Conservation (phyloP, 177 flowering plant genomes). For the Vitis hybrid region DNA sequence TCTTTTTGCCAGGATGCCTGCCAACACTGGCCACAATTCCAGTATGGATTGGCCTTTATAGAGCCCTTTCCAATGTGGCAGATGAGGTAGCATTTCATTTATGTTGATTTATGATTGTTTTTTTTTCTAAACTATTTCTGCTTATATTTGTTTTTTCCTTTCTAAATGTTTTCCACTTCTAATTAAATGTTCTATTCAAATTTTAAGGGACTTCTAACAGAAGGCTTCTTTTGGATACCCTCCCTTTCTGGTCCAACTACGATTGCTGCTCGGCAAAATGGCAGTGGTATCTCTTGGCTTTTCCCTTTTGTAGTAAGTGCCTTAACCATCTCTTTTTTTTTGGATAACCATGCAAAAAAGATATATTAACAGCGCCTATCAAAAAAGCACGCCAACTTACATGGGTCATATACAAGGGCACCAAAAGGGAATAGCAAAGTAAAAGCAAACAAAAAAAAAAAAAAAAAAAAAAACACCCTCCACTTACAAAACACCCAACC, state of each 20-base stretch:
- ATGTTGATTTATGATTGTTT: constrained; percentile 1
- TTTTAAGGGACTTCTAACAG: constrained; percentile 88
- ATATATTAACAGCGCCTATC: no score
- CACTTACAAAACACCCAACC: no score
- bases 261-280: constrained; percentile 80
- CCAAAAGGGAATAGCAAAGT: no score
- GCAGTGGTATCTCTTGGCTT: constrained; percentile 94
- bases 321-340: neutral
- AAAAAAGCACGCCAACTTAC: no score
- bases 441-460: no score
- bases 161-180: neutral
- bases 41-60: constrained; percentile 95
- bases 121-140: neutral
- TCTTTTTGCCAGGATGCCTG: constrained; percentile 65
- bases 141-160: neutral
- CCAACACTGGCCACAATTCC: constrained; percentile 98
- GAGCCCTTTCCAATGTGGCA: constrained; percentile 98
- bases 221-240: constrained; percentile 99
- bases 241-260: constrained; percentile 98
- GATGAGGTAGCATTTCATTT: constrained; percentile 63
- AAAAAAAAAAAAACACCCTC: no score
- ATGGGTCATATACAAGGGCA: no score
- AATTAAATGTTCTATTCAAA: constrained; percentile 11
- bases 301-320: constrained; percentile 84
- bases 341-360: neutral